Evolutionary conservation across 23 red algal species (phyloP).

Genomic region (Gracilaria caudata): DNA sequence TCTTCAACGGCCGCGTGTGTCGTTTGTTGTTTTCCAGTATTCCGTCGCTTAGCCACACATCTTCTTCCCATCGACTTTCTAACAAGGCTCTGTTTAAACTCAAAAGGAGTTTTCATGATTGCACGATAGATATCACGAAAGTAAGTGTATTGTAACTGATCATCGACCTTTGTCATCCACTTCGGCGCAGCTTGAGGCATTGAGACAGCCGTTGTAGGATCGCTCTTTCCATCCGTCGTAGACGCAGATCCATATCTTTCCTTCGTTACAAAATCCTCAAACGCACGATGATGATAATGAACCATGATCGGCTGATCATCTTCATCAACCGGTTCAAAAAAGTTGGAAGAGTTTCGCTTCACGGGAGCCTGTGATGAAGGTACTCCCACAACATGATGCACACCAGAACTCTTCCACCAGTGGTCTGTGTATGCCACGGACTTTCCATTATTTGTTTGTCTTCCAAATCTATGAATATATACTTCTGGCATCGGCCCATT

Average conservation of each 20-base stretch:
- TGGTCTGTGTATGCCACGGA: constrained; percentile 27
- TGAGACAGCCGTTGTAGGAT: not conserved
- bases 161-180: constrained; percentile 15
- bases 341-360: not conserved
- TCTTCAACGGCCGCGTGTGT: not conserved
- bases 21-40: not conserved
- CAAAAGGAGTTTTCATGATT: constrained; percentile 10
- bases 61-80: not conserved
- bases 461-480: constrained; percentile 20
- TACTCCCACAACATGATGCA: not conserved
- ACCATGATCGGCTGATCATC: constrained; percentile 42
- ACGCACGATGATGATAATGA: constrained; percentile 24
- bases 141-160: not conserved
- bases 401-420: constrained; percentile 19
- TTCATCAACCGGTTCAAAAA: constrained; percentile 21
- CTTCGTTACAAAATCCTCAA: constrained; percentile 1
- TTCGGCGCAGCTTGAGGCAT: constrained; percentile 3
- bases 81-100: constrained; percentile 1
- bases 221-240: constrained; percentile 3
- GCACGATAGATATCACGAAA: constrained; percentile 9
- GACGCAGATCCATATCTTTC: constrained; percentile 22
- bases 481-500: constrained; percentile 19
- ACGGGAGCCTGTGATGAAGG: constrained; percentile 6
- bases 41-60: constrained; percentile 9
- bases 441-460: constrained; percentile 7